Evolutionary conservation across 2,329 filamentous ascomycete genomes (phyloP), one percentile per base, ranked within the genome.

Genomic region (Sclerotinia minor): DNA sequence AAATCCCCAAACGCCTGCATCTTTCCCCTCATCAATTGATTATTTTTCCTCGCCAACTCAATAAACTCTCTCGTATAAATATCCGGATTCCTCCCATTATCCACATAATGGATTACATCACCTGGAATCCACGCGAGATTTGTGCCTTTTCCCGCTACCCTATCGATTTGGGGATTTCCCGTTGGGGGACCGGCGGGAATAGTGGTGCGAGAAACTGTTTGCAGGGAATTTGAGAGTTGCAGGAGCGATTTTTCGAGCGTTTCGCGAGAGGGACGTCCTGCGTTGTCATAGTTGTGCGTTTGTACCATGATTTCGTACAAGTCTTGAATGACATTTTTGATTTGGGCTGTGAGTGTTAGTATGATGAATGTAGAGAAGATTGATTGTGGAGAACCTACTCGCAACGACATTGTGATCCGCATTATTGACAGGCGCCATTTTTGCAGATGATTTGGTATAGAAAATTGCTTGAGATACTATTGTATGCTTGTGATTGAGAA

Each of bases 31-130:
- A 89, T 83, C 70, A 88, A 80, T 81, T 90, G 88, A 79, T 91
- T 91, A 52, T 84, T 82, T 58, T 87, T 81, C 66, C 87, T 80
- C 32, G 88, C 87, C 64, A 88, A 81, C 83, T 91, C 88, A 74
- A 90, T 87, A 74, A 91, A 90, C 80, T 91, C 88, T 74, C 88
- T 83, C 66, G 88, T 91, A 81, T 91, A 91, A 73, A 91, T 90
- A 78, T 91, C 88, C 2, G 88, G 88, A 80, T 91, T 91, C 63
- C 88, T 87, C 55, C 88, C 88, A 75, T 87, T 85, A 77, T 91
- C 88, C 73, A 91, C 88, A 79, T 91, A 91, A 75, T 86, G 81
- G 69, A 90, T 82, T 17, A 90, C 83, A 74, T 89, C 87, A 64
- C 83, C 84, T 2, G 87, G 87, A 29, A 89, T 82, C 44, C 77